Evolutionary conservation across 768 basidiomycete genomes (phyloP), one percentile per base, ranked within the genome.

Genomic region (Boletus rufocinnamomeus): DNA sequence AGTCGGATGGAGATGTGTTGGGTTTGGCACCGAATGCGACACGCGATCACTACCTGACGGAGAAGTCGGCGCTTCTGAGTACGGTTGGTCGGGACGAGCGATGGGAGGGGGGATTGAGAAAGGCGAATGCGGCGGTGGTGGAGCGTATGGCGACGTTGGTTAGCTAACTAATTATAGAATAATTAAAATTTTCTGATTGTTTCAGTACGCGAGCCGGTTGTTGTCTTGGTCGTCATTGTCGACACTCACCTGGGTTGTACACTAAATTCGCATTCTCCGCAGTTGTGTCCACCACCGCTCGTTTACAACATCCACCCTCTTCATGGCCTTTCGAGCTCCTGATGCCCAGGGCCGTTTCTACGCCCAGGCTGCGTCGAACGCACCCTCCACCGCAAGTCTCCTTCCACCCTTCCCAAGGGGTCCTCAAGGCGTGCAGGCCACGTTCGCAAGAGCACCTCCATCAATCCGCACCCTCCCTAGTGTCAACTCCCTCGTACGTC

Each of bases 371-470:
- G 66, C 70, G 48, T 72, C 72, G 58, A 71, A 75, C 59, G 76
- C 82, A 13, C 77, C 79, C 6, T 86, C 85, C 5, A 80, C 82
- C 8, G 72, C 81, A 34, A 83, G 77, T 66, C 81, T 86, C 53
- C 73, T 86, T 41, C 74, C 75, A 1, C 70, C 76, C 8, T 63
- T 78, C 10, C 66, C 70, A 40, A 67, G 63, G 34, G 67, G 64
- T 57, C 57, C 64, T 37, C 66, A 65, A 57, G 57, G 64, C 70
- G 73, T 79, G 58, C 79, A 79, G 66, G 73, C 81, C 66, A 75
- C 75, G 67, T 77, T 82, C 66, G 67, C 74, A n/a, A 67, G 72
- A 52, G 74, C 72, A 3, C 78, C 80, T 9, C 63, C 61, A 1
- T 72, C 75, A 4, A 56, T 82, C 14, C 71, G 74, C 11, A 75